Conservation (phyloP, 2,329 filamentous ascomycete genomes). For the Bretziella fagacearum region DNA sequence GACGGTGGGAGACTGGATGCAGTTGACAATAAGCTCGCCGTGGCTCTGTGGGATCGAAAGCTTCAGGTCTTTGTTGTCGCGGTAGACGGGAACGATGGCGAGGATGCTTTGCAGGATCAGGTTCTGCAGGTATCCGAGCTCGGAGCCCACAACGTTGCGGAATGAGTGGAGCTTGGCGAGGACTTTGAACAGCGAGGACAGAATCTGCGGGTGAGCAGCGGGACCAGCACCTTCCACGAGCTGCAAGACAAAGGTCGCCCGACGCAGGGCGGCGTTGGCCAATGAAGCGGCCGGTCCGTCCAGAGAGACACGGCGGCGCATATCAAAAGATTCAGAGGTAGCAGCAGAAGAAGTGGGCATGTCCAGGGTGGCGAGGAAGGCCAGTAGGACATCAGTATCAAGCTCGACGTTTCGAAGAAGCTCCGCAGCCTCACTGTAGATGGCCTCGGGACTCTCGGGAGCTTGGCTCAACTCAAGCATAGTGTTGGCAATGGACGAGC, state of each 20-base stretch:
- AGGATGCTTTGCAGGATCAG: constrained; percentile 67
- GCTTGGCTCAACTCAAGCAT: constrained; percentile 46
- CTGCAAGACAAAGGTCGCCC: constrained; percentile 75
- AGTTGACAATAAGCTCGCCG: constrained; percentile 82
- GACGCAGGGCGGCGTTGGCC: constrained; percentile 41
- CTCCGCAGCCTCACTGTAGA: constrained; percentile 43
- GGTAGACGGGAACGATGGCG: constrained; percentile 66
- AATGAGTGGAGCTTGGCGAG: constrained; percentile 80
- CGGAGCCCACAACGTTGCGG: constrained; percentile 63
- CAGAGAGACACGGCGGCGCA: constrained; percentile 44
- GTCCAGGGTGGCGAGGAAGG: constrained; percentile 58
- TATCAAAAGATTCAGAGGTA: constrained; percentile 31
- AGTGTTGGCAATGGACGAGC: constrained; percentile 40
- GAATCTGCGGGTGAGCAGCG: constrained; percentile 55
- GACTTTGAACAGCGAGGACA: constrained; percentile 64
- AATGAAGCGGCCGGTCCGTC: constrained; percentile 8
- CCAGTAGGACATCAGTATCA: constrained; percentile 52
- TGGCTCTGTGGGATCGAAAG: constrained; percentile 58
- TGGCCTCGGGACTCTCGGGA: constrained; percentile 19
- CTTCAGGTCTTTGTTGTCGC: constrained; percentile 39
- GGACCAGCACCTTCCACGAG: constrained; percentile 68
- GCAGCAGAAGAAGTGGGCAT: constrained; percentile 50
- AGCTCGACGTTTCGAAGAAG: constrained; percentile 58
- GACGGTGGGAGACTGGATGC: constrained; percentile 65
- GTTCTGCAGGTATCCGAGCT: constrained; percentile 79